Conservation (phyloP, 1,284 basidiomycete species). For the Hemileccinum hortonii region DNA sequence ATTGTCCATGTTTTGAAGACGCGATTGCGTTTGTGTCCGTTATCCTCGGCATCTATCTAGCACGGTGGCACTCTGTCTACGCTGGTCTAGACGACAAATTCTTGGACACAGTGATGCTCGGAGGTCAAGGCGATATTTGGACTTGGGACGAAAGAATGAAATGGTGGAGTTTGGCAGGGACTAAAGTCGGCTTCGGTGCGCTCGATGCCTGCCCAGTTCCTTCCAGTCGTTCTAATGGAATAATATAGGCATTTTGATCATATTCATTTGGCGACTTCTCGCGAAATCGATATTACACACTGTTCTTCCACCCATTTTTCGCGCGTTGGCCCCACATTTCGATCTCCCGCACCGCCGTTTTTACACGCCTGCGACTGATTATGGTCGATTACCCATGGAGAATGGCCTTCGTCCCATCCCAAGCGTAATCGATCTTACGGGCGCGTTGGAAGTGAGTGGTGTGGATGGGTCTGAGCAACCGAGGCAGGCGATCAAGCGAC, state of each 20-base stretch:
- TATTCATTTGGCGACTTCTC: conserved; percentile 84
- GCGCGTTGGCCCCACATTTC: conserved; percentile 61
- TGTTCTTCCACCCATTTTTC: conserved; percentile 80
- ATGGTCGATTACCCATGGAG: conserved; percentile 64
- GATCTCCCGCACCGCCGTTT: conserved; percentile 75
- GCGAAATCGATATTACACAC: conserved; percentile 76
- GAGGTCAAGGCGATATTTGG: conserved; percentile 45
- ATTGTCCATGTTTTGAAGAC: conserved; percentile 98
- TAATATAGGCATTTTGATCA: conserved; percentile 53
- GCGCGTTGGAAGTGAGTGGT: conserved; percentile 37
- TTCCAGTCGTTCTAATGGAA: not conserved
- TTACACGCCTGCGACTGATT: conserved; percentile 88
- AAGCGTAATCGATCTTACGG: conserved; percentile 79
- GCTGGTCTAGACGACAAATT: conserved; percentile 37
- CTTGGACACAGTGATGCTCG: conserved; percentile 53
- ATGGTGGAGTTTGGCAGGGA: conserved; percentile 57
- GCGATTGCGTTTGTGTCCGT: conserved; percentile 91
- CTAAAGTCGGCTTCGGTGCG: conserved; percentile 64
- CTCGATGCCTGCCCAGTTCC: not conserved
- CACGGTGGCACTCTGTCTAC: conserved; percentile 56
- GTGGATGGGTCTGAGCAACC: conserved; percentile 22
- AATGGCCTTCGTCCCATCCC: conserved; percentile 72
- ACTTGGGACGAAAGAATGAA: conserved; percentile 46
- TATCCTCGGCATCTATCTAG: conserved; percentile 73
- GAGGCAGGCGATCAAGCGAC: conserved; percentile 24